These are phyloP conservation scores for Shiraia sp. DNA, from an alignment of 2,329 filamentous ascomycete genomes.

Conservation along the genomic window DNA sequence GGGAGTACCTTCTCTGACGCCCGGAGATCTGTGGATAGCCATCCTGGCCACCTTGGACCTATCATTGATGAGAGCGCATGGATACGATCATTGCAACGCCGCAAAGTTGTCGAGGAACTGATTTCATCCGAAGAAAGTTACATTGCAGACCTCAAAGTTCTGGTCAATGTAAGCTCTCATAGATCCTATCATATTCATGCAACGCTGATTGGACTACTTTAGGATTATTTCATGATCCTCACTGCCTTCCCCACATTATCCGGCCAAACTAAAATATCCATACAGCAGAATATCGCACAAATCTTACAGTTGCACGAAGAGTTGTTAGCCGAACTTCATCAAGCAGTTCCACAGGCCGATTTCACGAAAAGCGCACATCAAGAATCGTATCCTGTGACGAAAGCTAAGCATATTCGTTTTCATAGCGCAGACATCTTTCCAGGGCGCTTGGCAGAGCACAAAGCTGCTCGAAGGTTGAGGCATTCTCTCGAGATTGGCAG, in stretches of 20 bases:
- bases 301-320: conserved; percentile 84
- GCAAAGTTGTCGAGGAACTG: conserved; percentile 81
- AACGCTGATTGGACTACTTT: conserved; percentile 10
- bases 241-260: conserved; percentile 70
- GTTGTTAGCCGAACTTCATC: conserved; percentile 74
- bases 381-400: conserved; percentile 36
- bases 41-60: conserved; percentile 48
- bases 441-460: conserved; percentile 40
- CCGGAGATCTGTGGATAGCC: conserved; percentile 65
- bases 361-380: conserved; percentile 44
- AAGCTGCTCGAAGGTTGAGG: conserved; percentile 41
- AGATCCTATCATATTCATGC: neutral
- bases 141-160: conserved; percentile 80
- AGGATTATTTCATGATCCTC: conserved; percentile 61
- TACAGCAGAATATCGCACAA: conserved; percentile 77
- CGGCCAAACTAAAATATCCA: conserved; percentile 68
- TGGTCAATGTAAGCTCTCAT: conserved; percentile 73
- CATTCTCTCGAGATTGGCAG: conserved; percentile 53
- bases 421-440: conserved; percentile 53
- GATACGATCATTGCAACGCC: conserved; percentile 72
- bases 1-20: conserved; percentile 62
- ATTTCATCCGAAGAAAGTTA: conserved; percentile 87
- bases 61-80: conserved; percentile 70
- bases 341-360: conserved; percentile 68
- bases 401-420: conserved; percentile 52